Evolutionary conservation across 1,284 basidiomycete genomes (phyloP).

Genomic region (Malassezia caprae): DNA sequence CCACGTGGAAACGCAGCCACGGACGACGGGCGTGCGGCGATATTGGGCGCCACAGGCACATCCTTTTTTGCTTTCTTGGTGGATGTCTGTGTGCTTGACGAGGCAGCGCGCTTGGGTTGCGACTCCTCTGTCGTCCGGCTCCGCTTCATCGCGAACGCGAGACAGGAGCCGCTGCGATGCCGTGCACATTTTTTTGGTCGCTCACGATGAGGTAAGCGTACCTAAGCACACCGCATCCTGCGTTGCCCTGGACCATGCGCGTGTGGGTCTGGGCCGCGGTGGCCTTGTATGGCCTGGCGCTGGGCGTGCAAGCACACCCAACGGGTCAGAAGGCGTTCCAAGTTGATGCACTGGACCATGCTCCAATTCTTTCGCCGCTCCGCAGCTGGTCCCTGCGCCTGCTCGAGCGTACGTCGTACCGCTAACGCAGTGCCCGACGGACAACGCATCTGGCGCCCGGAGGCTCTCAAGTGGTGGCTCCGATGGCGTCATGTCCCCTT

Average conservation of each 20-base stretch:
- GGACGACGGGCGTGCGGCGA: conserved; percentile 47
- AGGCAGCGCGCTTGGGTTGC: not conserved
- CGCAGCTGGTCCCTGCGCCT: not conserved
- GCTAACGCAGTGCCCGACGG: conserved; percentile 4
- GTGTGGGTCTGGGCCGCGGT: not conserved
- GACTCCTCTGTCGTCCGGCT: not conserved
- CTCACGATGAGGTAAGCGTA: not conserved
- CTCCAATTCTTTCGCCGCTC: not conserved
- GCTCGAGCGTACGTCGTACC: conserved; percentile 7
- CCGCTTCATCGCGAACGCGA: conserved; percentile 1
- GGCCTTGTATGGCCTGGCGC: not conserved
- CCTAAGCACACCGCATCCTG: not conserved
- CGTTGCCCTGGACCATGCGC: not conserved
- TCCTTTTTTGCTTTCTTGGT: not conserved
- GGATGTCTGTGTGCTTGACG: not conserved
- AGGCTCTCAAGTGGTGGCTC: conserved; percentile 30
- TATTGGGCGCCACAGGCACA: conserved; percentile 10
- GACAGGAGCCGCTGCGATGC: not conserved
- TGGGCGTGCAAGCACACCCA: not conserved
- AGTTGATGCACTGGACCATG: not conserved
- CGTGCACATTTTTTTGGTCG: not conserved
- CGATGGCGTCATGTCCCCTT: conserved; percentile 25
- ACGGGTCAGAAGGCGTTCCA: not conserved
- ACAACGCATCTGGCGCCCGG: conserved; percentile 6
- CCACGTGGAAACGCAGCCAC: conserved; percentile 93